phyloP scores from a whole-genome alignment of 2,329 filamentous ascomycete species.

The Cryphonectria naterciae region DNA sequence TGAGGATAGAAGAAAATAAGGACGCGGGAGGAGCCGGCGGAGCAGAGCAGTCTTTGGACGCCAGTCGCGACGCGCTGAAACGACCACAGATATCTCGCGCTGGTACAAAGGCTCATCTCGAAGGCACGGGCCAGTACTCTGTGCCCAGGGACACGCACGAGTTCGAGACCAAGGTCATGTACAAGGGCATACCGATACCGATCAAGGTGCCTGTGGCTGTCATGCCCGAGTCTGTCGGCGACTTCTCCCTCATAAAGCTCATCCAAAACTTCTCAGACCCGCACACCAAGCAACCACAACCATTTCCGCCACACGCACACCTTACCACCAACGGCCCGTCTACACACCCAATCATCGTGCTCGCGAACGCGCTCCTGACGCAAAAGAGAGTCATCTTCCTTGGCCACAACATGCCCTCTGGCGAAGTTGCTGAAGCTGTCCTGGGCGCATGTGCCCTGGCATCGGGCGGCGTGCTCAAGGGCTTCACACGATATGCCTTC shows the following conservation, averaged over 20 bases:
- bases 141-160: constrained; percentile 95
- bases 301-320: constrained; percentile 86
- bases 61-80: constrained; percentile 52
- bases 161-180: constrained; percentile 92
- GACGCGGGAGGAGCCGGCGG: constrained; percentile 33
- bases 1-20: constrained; percentile 71
- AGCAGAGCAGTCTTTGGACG: constrained; percentile 46
- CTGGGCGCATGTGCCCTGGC: constrained; percentile 93
- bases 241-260: constrained; percentile 96
- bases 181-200: constrained; percentile 94
- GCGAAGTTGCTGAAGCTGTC: constrained; percentile 96
- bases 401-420: constrained; percentile 91
- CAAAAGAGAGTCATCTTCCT: constrained; percentile 97
- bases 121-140: constrained; percentile 68
- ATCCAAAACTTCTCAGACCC: constrained; percentile 90
- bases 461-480: constrained; percentile 87
- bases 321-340: constrained; percentile 87
- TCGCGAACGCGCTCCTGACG: constrained; percentile 91
- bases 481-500: constrained; percentile 95
- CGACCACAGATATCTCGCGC: constrained; percentile 58
- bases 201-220: constrained; percentile 95
- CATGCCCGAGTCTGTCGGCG: constrained; percentile 93
- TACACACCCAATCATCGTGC: constrained; percentile 93
- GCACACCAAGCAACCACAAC: constrained; percentile 80
- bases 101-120: constrained; percentile 65